Base-by-base conservation (phyloP, 2,329 filamentous ascomycete genomes). In the Sporothrix luriei region DNA sequence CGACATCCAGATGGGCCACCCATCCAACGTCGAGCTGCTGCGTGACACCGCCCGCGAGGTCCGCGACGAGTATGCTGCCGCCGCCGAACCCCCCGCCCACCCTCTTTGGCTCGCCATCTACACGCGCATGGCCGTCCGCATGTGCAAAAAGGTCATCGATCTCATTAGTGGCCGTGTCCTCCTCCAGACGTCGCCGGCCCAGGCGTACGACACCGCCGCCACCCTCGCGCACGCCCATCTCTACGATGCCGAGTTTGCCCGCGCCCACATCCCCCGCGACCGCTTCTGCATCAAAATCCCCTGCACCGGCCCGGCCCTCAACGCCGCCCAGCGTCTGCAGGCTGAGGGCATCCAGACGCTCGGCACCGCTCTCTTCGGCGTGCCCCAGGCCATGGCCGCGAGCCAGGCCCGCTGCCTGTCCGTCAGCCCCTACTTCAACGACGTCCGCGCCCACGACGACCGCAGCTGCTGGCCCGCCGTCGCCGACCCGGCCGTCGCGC, bases 271-370 rank as follows among this genome's bases (percentile, higher is more conserved):
- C 57, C 72, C 78, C 3, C 78, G 81, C 21, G 81, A 83, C 69
- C 78, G 81, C 13, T 84, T 81, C 73, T 82, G 80, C 73, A 84
- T 85, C 78, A 85, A 85, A 75, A 84, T 85, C 29, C 83, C 83
- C 11, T 79, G 79, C 33, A 84, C 83, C 0, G 83, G 83, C 0
- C 79, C 82, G 0, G 83, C 81, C 11, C 74, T 85, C 33, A 82
- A 80, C 67, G 82, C 82, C 0, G 81, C 80, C 38, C 80, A 78
- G 62, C 76, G 79, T 16, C 77, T 85, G 43, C 77, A 77, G 4
- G 72, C 74, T 0, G 82, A 84, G 70, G 82, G 82, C 4, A 83
- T 84, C 61, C 76, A 78, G 1, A 85, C 83, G 0, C 77, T 84
- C 1, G 73, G 73, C 24, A 85, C 83, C 0, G 78, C 82, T 0